phyloP scores from a whole-genome alignment of 208 protist genomes.

The Crithidia mellificae region DNA sequence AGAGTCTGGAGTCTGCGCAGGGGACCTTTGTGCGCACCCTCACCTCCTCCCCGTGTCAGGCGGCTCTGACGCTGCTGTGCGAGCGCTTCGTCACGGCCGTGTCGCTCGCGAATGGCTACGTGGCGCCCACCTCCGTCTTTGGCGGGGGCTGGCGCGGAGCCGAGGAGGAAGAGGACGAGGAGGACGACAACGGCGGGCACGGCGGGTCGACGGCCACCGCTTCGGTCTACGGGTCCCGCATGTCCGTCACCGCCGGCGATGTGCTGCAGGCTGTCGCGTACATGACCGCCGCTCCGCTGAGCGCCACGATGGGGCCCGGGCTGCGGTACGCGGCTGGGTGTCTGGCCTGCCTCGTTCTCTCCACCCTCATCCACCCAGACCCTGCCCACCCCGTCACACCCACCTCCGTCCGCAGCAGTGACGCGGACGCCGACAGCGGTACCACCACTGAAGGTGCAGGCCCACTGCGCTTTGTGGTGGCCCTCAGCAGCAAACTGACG shows the following conservation, averaged over 20 bases:
- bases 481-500: constrained; percentile 18
- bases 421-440: background rate
- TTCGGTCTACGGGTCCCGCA: constrained; percentile 22
- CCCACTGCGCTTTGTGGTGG: constrained; percentile 11
- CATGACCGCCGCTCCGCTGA: constrained; percentile 18
- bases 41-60: constrained; percentile 47
- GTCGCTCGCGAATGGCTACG: constrained; percentile 54
- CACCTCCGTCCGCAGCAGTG: too few species aligned
- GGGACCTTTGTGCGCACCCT: constrained; percentile 30
- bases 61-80: constrained; percentile 51
- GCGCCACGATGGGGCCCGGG: constrained; percentile 45
- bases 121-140: constrained; percentile 36
- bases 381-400: background rate
- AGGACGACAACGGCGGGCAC: constrained; percentile 16
- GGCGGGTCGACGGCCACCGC: constrained; percentile 8
- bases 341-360: constrained; percentile 49
- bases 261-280: constrained; percentile 40
- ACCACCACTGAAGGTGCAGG: background rate
- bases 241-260: constrained; percentile 33
- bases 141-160: constrained; percentile 9
- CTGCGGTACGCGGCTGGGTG: constrained; percentile 69
- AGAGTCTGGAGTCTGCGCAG: constrained; percentile 32
- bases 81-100: constrained; percentile 41
- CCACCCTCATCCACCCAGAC: constrained; percentile 21
- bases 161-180: constrained; percentile 23